Conservation (phyloP, 1,284 basidiomycete species). For the Cronartium quercuum region DNA sequence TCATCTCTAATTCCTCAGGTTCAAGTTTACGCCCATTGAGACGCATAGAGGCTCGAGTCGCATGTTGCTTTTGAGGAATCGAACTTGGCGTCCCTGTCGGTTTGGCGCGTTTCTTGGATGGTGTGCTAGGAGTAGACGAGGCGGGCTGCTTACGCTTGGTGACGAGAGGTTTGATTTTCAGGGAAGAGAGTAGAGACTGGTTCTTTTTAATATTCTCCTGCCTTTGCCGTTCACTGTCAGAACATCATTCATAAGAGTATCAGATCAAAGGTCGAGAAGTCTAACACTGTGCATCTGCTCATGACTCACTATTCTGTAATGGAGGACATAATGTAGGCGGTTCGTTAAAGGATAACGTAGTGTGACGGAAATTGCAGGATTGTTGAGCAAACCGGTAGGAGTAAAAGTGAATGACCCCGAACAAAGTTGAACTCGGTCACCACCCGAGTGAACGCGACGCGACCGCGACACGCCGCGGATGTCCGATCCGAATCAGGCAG, state of each 20-base stretch:
- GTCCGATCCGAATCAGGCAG: too few relatives aligned
- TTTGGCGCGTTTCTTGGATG: not conserved
- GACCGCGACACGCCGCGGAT: too few relatives aligned
- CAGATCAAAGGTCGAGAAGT: not conserved
- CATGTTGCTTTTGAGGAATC: constrained; percentile 11
- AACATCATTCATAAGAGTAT: not conserved
- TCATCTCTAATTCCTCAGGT: not conserved
- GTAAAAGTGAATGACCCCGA: too few relatives aligned
- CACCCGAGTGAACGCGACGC: too few relatives aligned
- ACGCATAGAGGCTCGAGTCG: constrained; percentile 21
- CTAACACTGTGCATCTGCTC: not conserved
- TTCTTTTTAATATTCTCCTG: constrained; percentile 37
- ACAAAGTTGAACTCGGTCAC: too few relatives aligned
- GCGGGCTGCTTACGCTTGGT: not conserved
- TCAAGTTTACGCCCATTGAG: not conserved
- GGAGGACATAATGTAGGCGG: not conserved
- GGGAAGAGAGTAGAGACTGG: constrained; percentile 26
- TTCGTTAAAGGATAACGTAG: not conserved
- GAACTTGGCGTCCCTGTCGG: not conserved
- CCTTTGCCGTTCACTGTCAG: constrained; percentile 14
- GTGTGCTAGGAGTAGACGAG: not conserved
- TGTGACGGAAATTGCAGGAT: too few relatives aligned
- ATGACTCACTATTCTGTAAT: not conserved
- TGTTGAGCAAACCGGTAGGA: too few relatives aligned
- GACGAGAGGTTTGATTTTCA: constrained; percentile 11